Percentiles rank a stretch among this genome's conserved stretches.
Evolutionary conservation across 2,329 filamentous ascomycete genomes (phyloP).

Genomic region (Claviceps pazoutovae): DNA sequence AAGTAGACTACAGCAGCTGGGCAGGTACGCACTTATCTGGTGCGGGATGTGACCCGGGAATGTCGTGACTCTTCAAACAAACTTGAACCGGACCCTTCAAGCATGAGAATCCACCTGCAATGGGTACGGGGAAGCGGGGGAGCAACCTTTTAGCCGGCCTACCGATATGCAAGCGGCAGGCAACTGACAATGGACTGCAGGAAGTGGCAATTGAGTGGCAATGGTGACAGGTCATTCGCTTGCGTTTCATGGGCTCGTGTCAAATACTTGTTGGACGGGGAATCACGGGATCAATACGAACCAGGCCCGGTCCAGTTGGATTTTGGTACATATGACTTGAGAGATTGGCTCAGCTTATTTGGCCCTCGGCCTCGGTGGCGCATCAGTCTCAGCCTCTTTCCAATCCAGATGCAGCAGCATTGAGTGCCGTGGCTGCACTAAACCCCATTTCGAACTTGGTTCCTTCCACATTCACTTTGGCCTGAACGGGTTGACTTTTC

Average conservation of each 20-base stretch:
- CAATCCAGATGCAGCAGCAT: not conserved
- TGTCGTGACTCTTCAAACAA: too few relatives aligned
- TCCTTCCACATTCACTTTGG: not conserved
- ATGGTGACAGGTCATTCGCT: not conserved
- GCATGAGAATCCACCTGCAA: too few relatives aligned
- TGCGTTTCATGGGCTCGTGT: not conserved
- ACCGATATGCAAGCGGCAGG: not conserved
- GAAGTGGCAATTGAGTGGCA: not conserved
- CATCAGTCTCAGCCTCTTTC: not conserved
- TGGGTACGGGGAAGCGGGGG: too few relatives aligned
- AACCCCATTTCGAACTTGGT: not conserved
- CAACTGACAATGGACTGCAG: not conserved
- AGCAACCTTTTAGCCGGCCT: not conserved
- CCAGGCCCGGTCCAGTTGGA: not conserved
- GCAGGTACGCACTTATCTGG: too few relatives aligned
- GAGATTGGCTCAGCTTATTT: not conserved
- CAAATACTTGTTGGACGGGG: not conserved
- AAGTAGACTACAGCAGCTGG: too few relatives aligned
- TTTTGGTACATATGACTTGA: not conserved
- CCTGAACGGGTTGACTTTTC: not conserved
- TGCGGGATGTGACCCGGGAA: too few relatives aligned
- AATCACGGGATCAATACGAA: not conserved
- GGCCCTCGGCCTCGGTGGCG: not conserved
- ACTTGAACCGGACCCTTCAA: too few relatives aligned
- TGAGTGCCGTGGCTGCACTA: not conserved